phyloP scores from a whole-genome alignment of 2,329 filamentous ascomycete species.

The Verruconis gallopava region DNA sequence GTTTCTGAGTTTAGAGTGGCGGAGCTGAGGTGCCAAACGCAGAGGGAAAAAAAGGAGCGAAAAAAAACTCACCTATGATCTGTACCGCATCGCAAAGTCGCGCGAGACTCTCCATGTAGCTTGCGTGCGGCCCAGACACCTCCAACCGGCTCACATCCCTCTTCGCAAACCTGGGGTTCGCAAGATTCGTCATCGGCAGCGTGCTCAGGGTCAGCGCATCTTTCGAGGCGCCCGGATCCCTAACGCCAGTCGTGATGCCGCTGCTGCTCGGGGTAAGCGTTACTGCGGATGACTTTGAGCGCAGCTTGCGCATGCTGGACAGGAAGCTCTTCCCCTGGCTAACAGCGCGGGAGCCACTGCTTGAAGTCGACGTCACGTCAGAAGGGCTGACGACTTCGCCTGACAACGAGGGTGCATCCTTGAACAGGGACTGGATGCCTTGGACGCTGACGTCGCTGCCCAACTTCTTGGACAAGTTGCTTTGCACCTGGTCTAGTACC shows the following conservation, averaged over 20 bases:
- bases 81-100: constrained; percentile 88
- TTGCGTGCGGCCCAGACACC: constrained; percentile 72
- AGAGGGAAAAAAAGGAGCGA: neutral
- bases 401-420: constrained; percentile 39
- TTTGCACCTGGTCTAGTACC: constrained; percentile 76
- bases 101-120: constrained; percentile 85
- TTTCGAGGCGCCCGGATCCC: constrained; percentile 28
- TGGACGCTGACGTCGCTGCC: constrained; percentile 88
- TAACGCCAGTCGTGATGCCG: no score
- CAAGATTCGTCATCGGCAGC: constrained; percentile 55
- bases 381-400: neutral
- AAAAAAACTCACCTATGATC: constrained; percentile 58
- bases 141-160: constrained; percentile 54
- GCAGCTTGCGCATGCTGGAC: constrained; percentile 79
- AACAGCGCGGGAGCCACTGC: constrained; percentile 19
- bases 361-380: constrained; percentile 6
- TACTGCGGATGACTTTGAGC: constrained; percentile 73
- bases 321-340: constrained; percentile 52
- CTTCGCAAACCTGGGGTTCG: constrained; percentile 59
- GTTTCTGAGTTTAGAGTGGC: no score
- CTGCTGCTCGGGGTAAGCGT: constrained; percentile 19
- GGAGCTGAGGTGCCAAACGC: no score
- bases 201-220: constrained; percentile 44
- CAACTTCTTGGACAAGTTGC: constrained; percentile 63
- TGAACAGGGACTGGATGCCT: constrained; percentile 60